Evolutionary conservation across 2,329 filamentous ascomycete genomes (phyloP), one percentile per base, ranked within the genome.

Genomic region (Botrytis hyacinthi): DNA sequence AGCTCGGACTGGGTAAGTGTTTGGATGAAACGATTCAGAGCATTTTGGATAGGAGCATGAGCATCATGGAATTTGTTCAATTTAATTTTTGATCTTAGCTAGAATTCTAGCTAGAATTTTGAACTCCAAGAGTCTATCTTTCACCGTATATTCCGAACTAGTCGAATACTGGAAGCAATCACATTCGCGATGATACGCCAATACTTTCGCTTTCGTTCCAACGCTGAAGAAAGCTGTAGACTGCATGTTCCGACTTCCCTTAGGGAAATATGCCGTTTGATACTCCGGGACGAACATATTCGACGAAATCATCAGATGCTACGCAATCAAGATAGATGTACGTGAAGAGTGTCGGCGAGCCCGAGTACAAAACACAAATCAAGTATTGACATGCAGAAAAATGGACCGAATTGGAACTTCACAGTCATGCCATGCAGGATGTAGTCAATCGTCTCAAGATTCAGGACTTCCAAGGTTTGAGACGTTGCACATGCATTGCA

Each of bases 401-500:
- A 46, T 26, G 22, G 29, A 35, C 42, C 29, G 3, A 26, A 35
- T 35, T n/a, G 29, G 29, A 48, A 26, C 22, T 37, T 26, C 32
- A 37, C 29, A 48, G 60, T 48, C 32, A 32, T 12, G 46, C 18
- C 48, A 68, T 57, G 66, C 66, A 57, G 20, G 35, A 32, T 57
- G 35, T 57, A 29, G 48, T 54, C 18, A 57, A 42, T 32, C 35
- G 66, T 54, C 48, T 57, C 35, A 12, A 42, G n/a, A 42, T 22
- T 18, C 37, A 68, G 35, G 66, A 68, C 48, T 57, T 68, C 26
- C 48, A 68, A 68, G 35, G 35, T 32, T 54, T 42, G 66, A 68
- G 66, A 68, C 66, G 66, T 68, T 68, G 48, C 48, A 42, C 26
- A 68, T 68, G 66, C 66, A 68, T 68, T 40, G 66, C 18, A 57